phyloP scores from a whole-genome alignment of 192 early-diverging fungal genomes.

The Rhizoclosmatium sp. region DNA sequence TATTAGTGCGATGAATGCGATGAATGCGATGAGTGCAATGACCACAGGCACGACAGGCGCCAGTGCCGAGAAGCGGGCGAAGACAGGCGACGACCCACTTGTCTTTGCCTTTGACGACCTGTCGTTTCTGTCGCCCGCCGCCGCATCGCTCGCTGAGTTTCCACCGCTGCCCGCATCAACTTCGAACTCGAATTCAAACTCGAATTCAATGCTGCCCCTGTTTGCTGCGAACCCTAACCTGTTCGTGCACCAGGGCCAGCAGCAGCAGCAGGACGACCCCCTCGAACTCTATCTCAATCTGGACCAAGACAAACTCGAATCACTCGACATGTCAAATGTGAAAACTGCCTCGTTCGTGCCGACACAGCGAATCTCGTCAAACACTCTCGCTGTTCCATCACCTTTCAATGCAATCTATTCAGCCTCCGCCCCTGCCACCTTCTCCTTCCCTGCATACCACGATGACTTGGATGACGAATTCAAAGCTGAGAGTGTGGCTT shows the following conservation, averaged over 20 bases:
- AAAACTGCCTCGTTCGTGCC: background rate
- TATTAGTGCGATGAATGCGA: too few species aligned
- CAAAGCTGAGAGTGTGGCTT: background rate
- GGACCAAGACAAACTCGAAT: background rate
- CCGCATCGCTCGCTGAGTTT: background rate
- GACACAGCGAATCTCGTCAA: background rate
- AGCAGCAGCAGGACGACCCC: background rate
- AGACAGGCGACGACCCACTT: background rate
- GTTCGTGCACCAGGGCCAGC: background rate
- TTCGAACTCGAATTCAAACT: too few species aligned
- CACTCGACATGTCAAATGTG: background rate
- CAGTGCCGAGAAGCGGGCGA: background rate
- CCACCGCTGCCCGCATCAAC: background rate
- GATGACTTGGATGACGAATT: background rate
- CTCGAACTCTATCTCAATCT: background rate
- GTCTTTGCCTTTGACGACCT: slow-evolving; percentile 34
- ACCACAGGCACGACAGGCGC: too few species aligned
- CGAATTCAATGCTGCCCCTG: too few species aligned
- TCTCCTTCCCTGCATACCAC: background rate
- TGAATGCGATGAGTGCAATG: too few species aligned
- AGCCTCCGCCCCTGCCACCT: background rate
- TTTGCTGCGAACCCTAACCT: too few species aligned
- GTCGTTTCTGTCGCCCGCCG: slow-evolving; percentile 10
- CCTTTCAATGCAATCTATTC: background rate
- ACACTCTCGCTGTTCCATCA: background rate